These are phyloP conservation scores for Exsudoporus floridanus DNA, from an alignment of 1,284 basidiomycete species.

Conservation along the genomic window DNA sequence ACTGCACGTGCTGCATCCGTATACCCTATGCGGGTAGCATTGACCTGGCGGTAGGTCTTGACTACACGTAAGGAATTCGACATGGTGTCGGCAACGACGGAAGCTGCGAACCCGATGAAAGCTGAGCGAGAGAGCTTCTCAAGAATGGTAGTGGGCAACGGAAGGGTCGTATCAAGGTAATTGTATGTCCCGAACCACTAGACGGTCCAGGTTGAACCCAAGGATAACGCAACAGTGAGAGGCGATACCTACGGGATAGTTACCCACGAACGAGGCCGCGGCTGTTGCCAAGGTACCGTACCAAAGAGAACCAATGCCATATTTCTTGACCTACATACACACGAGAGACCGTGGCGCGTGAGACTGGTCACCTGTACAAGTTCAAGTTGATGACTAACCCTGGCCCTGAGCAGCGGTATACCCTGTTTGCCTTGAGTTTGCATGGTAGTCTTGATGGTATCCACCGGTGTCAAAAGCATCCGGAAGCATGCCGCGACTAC, in stretches of 20 bases:
- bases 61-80: constrained; percentile 88
- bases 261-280: constrained; percentile 88
- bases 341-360: not conserved
- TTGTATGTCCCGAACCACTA: constrained; percentile 86
- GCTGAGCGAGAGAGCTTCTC: constrained; percentile 74
- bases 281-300: constrained; percentile 87
- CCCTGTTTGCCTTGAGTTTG: constrained; percentile 83
- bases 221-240: not conserved
- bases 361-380: not conserved
- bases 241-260: constrained; percentile 61
- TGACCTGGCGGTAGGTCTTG: constrained; percentile 92
- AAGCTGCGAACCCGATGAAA: constrained; percentile 84
- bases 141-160: constrained; percentile 50
- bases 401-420: constrained; percentile 57
- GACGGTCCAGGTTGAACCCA: not conserved
- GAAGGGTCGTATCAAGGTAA: constrained; percentile 65
- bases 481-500: constrained; percentile 74
- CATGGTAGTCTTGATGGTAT: constrained; percentile 89
- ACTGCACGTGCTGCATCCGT: constrained; percentile 65
- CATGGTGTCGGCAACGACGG: constrained; percentile 76
- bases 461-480: constrained; percentile 84
- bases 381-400: constrained; percentile 45
- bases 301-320: constrained; percentile 80
- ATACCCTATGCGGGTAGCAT: constrained; percentile 77
- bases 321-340: constrained; percentile 61